Percentiles rank a stretch among this genome's conserved stretches.
These are phyloP conservation scores for Musa acuminata DNA, from an alignment of 176 grass and related monocot genomes.

Conservation along the genomic window DNA sequence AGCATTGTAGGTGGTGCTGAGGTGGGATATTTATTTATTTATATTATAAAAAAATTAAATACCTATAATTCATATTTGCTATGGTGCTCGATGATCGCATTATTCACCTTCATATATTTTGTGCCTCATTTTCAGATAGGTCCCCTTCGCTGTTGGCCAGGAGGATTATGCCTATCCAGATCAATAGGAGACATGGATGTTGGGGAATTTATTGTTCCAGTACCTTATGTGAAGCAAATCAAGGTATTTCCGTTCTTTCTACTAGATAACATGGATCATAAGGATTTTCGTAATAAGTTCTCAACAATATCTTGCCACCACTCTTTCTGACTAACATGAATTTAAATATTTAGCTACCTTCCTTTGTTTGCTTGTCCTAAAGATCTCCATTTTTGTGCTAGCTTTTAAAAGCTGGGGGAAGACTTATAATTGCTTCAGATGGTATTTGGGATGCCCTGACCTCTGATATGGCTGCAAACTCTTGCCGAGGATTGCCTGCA, in stretches of 20 bases:
- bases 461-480: constrained; percentile 73
- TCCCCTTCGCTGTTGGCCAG: constrained; percentile 88
- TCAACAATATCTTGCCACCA: neutral
- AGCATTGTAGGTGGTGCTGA: constrained; percentile 92
- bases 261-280: neutral
- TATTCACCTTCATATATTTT: neutral
- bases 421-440: constrained; percentile 95
- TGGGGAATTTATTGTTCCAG: constrained; percentile 90
- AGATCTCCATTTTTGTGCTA: constrained; percentile 18
- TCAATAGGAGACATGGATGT: constrained; percentile 98
- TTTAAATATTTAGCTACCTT: neutral
- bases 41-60: neutral
- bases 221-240: constrained; percentile 96
- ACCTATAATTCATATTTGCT: neutral
- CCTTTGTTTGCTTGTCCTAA: constrained; percentile 1
- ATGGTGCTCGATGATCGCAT: neutral
- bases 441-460: constrained; percentile 95
- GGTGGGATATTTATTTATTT: constrained; percentile 32
- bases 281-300: too few species aligned
- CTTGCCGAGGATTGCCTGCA: constrained; percentile 79
- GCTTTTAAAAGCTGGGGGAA: constrained; percentile 80
- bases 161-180: constrained; percentile 83
- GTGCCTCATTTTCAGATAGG: constrained; percentile 58
- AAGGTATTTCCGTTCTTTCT: constrained; percentile 39
- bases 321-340: neutral